Evolutionary conservation across 371 early-diverging fungal genomes (phyloP), one percentile per base, ranked within the genome.

Genomic region (Choanephora cucurbitarum): DNA sequence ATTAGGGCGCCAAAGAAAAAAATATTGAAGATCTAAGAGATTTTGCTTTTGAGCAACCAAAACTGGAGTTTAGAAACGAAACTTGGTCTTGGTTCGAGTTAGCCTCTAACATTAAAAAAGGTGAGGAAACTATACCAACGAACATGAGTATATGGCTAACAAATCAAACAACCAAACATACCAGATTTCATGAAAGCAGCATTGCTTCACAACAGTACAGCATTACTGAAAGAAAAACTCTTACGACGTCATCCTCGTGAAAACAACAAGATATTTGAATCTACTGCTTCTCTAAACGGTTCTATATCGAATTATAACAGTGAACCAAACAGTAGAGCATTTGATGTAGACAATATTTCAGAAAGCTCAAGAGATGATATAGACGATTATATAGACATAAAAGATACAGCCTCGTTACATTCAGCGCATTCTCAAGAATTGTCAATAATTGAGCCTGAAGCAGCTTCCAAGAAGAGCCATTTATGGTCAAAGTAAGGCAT

Each of bases 61-160:
- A 84, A 5, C 57, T 91, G 8, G 90, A 88, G 60, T 91, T 87
- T 56, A 74, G 84, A 21, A 88, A 89, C 60, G 84, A 80, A 59
- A 86, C 87, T 0, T 88, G 89, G 87, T 81, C 86, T 3, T 88
- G 86, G 86, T 75, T 78, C 33, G 90, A 91, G 17, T 62, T 91
- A 34, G 53, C 83, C 22, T 72, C 77, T 13, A 74, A 73, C 6
- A 65, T 91, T 1, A 88, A 86, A 57, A 84, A 76, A 77, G 88
- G 78, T 77, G 59, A 17, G 34, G 7, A 37, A 14, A 7, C 28
- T 5, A 5, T 28, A 28, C 7, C 7, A 3, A 37, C n/a, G 5
- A 33, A 18, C 24, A 34, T 7, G 28, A 40, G 40, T 10, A 3
- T 13, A 10, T n/a, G 10, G 3, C 40, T 40, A 17, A 40, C 11